These are phyloP conservation scores for Gypsophila paniculata DNA, from an alignment of 179 eudicot species.

Conservation along the genomic window DNA sequence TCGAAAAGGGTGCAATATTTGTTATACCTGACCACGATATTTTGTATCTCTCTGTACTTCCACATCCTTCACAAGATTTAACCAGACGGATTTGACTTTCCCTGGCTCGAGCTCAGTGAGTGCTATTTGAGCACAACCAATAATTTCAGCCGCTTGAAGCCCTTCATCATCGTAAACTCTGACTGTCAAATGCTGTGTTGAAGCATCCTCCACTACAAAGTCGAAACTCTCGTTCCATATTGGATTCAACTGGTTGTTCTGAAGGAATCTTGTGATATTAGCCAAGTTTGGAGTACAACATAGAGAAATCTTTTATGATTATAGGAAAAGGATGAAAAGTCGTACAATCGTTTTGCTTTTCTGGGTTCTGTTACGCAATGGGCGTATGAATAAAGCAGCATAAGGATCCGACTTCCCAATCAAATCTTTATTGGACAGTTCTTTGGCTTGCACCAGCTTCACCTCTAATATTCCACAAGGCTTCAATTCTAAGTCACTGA, in stretches of 20 bases:
- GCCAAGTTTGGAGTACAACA: background rate
- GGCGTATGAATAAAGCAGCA: constrained; percentile 75
- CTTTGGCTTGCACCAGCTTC: constrained; percentile 89
- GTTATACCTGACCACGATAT: constrained; percentile 75
- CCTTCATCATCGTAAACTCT: constrained; percentile 92
- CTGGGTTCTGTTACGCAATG: constrained; percentile 64
- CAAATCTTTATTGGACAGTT: constrained; percentile 74
- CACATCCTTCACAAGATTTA: constrained; percentile 81
- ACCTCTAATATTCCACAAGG: constrained; percentile 83
- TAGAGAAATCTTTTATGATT: background rate
- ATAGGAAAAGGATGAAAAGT: background rate
- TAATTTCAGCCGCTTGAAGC: constrained; percentile 70
- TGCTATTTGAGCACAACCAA: constrained; percentile 72
- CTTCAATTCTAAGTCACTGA: constrained; percentile 82
- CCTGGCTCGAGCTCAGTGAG: constrained; percentile 77
- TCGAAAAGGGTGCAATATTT: no score
- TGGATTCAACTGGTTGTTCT: constrained; percentile 82
- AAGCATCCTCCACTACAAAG: constrained; percentile 78
- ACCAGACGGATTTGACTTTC: constrained; percentile 78
- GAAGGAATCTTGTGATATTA: constrained; percentile 17
- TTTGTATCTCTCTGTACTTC: constrained; percentile 76
- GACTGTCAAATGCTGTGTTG: constrained; percentile 79
- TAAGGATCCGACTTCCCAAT: constrained; percentile 97
- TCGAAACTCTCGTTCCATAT: constrained; percentile 93
- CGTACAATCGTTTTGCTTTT: constrained; percentile 82